Evolutionary conservation across 2,329 filamentous ascomycete species (phyloP), one percentile per base, ranked within the genome.

Genomic region (Ambrosiella xylebori): DNA sequence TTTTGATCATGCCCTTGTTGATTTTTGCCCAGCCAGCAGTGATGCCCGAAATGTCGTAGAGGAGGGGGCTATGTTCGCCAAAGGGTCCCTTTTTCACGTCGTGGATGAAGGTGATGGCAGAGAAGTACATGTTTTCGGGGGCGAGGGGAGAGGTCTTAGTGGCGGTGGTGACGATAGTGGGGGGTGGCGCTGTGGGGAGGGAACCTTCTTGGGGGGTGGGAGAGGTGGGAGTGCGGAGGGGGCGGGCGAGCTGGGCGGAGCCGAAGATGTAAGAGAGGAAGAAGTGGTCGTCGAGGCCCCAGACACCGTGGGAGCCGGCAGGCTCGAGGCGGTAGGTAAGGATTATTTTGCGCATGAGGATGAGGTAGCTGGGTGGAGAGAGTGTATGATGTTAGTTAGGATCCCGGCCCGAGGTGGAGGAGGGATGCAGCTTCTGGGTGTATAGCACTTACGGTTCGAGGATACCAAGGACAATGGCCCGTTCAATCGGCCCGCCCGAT

Each of bases 11-110:
- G 56, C 93, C 93, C 74, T 90, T 90, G 71, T 98, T 62, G 66
- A 98, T 95, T 74, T 98, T 98, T 40, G 86, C 93, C 93, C 93
- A 98, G n/a, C 93, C 87, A 59, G 85, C 84, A 63, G 81, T 82
- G 62, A 98, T 86, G 9, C 93, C 93, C 0, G 88, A 95, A 47
- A 98, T 88, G 68, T 98, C 90, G 68, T 85, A 98, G 11, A 98
- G 73, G 63, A 95, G 91, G 0, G 91, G 91, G 63, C 88, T 95
- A 68, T 98, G 91, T 65, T 91, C 87, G 90, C 93, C 97, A 67
- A 98, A 98, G 0, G 93, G 91, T 0, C 93, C 93, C 62, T 78
- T 90, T 68, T 98, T 98, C 54, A 98, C 93, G 66, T 95, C 90
- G 69, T 95, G 86, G 68, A 98, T 97, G 74, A 98, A 98, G 8